phyloP scores from a whole-genome alignment of 805 yeast genomes.

The Sugiyamaella smithiae region DNA sequence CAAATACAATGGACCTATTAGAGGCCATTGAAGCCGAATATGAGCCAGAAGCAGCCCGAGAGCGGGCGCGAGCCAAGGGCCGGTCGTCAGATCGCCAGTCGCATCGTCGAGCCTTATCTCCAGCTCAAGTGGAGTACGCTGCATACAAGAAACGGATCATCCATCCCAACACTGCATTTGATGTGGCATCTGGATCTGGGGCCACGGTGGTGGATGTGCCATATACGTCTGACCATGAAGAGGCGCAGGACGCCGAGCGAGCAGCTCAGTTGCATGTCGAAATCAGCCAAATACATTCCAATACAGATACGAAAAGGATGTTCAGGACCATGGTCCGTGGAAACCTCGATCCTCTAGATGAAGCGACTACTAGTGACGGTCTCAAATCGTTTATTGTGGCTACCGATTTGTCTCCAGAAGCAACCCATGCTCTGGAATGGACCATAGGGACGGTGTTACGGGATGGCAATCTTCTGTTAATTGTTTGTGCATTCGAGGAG shows the following conservation, averaged over 20 bases:
- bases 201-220: constrained; percentile 41
- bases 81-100: not conserved
- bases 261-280: constrained; percentile 53
- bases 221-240: constrained; percentile 66
- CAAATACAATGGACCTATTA: constrained; percentile 10
- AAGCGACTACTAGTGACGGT: constrained; percentile 20
- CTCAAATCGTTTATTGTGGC: constrained; percentile 66
- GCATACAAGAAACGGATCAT: constrained; percentile 58
- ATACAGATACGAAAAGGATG: constrained; percentile 53
- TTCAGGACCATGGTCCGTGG: constrained; percentile 71
- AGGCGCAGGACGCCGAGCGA: constrained; percentile 57
- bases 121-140: constrained; percentile 50
- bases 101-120: constrained; percentile 12
- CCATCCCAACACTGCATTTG: constrained; percentile 51
- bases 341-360: constrained; percentile 49
- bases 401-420: constrained; percentile 79
- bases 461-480: constrained; percentile 77
- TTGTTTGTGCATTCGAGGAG: constrained; percentile 46
- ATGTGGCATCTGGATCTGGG: constrained; percentile 26
- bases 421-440: constrained; percentile 83
- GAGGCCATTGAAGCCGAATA: constrained; percentile 14
- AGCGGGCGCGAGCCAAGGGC: constrained; percentile 2
- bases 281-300: constrained; percentile 55
- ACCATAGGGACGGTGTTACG: constrained; percentile 79
- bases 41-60: constrained; percentile 8